Base-by-base conservation (phyloP, 108 stramenopile genomes). In the Cyclotella atomus region DNA sequence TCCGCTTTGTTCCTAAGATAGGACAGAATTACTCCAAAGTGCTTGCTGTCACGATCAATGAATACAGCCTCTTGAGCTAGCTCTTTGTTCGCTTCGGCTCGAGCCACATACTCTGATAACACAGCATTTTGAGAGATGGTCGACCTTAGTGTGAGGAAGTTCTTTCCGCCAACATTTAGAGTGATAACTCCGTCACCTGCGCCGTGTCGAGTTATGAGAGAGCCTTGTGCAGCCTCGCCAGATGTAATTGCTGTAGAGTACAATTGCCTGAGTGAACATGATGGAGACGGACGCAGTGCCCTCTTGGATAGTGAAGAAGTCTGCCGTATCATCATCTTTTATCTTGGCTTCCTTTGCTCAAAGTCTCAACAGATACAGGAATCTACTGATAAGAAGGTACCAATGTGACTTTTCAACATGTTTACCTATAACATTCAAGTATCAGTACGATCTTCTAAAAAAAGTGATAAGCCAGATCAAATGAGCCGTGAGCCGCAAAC, bases 151-250 rank as follows among this genome's bases (percentile, higher is more conserved):
- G 85, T 86, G 25, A 67, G 68, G 54, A 86, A 88, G 59, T 85
- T 73, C 55, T 76, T 89, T 2, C 88, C 88, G 6, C 87, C 87
- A 2, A 88, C 85, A 65, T 85, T 79, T 59, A 88, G 83, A 4
- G 68, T 79, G 38, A 88, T 71, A 17, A 85, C 75, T 7, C 64
- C 68, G 72, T 88, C 87, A 14, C 80, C 76, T 33, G 38, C 24
- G 10, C 84, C 83, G 61, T 88, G 87, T 1, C 87, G 75, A 20
- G 53, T 20, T 44, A 71, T 44, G 16, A 57, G 2, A 23, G 9
- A 10, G 4, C 10, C 1, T 52, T 52, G 52, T 52, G 20, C 52
- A 23, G 20, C 23, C 24, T 52, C 21, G 20, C 21, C 1, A 3
- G 52, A 0, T 23, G 21, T 19, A n/a, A 23, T 10, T 9, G 52